Evolutionary conservation across 306 rosid species (phyloP).

Genomic region (Malus asiatica): DNA sequence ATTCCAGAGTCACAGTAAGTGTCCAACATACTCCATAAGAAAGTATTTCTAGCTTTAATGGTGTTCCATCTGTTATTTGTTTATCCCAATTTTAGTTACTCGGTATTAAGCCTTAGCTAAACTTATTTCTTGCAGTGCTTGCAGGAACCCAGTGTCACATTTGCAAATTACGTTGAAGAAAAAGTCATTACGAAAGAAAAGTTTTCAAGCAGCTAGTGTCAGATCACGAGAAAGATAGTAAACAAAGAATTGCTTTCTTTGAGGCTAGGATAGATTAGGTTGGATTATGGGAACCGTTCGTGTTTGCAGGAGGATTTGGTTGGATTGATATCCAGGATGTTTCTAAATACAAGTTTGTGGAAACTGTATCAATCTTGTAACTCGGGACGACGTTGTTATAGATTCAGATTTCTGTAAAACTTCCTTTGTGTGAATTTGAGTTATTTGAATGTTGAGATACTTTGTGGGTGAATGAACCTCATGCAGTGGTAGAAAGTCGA

Average conservation of each 20-base stretch:
- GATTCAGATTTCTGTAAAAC: neutral
- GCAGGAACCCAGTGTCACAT: conserved; percentile 61
- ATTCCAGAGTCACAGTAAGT: conserved; percentile 56
- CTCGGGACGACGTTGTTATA: neutral
- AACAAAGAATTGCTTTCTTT: neutral
- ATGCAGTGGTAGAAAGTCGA: no score
- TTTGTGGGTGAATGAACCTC: no score
- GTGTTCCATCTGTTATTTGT: neutral
- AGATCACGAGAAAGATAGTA: neutral
- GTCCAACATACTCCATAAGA: neutral
- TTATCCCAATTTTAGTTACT: neutral
- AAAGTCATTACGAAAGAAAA: conserved; percentile 25
- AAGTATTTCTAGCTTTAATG: neutral
- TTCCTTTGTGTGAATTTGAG: neutral
- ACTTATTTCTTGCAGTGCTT: conserved; percentile 39
- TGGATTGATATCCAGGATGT: no score
- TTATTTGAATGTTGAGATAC: neutral
- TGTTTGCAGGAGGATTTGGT: no score
- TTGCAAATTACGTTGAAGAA: conserved; percentile 45
- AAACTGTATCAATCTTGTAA: no score
- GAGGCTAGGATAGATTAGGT: no score
- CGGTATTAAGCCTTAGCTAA: neutral
- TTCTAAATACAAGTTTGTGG: no score
- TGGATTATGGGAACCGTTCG: no score
- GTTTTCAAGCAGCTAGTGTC: neutral